These are phyloP conservation scores for Rhamnella rubrinervis DNA, from an alignment of 331 rosid species.

Conservation along the genomic window DNA sequence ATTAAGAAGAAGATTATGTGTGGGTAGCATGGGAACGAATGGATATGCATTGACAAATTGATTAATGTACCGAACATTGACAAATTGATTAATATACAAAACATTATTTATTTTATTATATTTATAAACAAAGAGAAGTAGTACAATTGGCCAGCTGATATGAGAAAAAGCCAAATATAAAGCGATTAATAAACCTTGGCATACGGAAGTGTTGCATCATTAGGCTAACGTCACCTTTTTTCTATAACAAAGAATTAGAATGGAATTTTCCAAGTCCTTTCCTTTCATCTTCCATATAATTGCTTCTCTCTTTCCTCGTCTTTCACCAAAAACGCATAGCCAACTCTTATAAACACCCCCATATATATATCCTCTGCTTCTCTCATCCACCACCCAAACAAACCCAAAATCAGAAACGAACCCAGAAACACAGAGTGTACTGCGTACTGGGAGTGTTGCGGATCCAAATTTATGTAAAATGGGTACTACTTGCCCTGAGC, in stretches of 20 bases:
- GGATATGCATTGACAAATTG: too few species aligned
- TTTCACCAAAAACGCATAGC: neutral
- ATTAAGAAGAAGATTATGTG: too few species aligned
- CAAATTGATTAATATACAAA: too few species aligned
- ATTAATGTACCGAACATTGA: neutral
- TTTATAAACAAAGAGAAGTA: neutral
- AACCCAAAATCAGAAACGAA: neutral
- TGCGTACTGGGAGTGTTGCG: too few species aligned
- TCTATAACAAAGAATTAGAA: neutral
- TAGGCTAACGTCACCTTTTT: conserved; percentile 1
- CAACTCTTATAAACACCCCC: conserved; percentile 2
- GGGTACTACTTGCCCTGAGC: conserved; percentile 22
- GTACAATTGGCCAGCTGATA: neutral
- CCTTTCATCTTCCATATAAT: conserved; percentile 44
- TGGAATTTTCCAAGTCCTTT: conserved; percentile 32
- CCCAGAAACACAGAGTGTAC: too few species aligned
- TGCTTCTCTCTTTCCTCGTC: conserved; percentile 43
- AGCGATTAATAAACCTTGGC: neutral
- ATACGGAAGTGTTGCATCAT: conserved; percentile 2
- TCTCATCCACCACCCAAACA: neutral
- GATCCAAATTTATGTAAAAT: neutral
- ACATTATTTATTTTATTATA: neutral
- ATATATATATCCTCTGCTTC: conserved; percentile 11
- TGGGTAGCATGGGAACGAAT: too few species aligned
- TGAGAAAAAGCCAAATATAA: neutral